Conservation (phyloP, 2,329 filamentous ascomycete genomes). For the Esteya vermicola region DNA sequence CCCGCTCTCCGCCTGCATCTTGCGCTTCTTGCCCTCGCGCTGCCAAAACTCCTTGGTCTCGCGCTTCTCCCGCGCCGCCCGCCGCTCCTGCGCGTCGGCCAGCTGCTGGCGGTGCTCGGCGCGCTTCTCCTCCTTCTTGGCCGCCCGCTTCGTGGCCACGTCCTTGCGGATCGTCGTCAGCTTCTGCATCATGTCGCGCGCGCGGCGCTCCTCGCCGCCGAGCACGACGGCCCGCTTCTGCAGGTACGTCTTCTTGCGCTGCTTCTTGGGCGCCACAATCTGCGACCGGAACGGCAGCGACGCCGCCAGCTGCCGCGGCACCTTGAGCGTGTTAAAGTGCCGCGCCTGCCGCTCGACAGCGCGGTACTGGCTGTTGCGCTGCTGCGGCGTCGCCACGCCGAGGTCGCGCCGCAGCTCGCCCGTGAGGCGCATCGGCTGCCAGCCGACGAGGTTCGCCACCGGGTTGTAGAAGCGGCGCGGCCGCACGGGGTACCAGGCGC, state of each 20-base stretch:
- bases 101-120: slow-evolving; percentile 72
- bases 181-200: slow-evolving; percentile 82
- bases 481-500: slow-evolving; percentile 93
- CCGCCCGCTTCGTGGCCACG: slow-evolving; percentile 67
- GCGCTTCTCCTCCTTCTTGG: slow-evolving; percentile 79
- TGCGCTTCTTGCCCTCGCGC: slow-evolving; percentile 65
- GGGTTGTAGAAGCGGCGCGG: slow-evolving; percentile 96
- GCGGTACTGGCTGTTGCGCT: slow-evolving; percentile 77
- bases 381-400: slow-evolving; percentile 60
- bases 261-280: slow-evolving; percentile 66
- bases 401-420: slow-evolving; percentile 75
- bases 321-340: slow-evolving; percentile 65
- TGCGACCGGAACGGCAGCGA: slow-evolving; percentile 88
- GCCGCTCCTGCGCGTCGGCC: slow-evolving; percentile 70
- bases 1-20: slow-evolving; percentile 23
- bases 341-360: slow-evolving; percentile 49
- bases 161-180: slow-evolving; percentile 83
- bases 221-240: slow-evolving; percentile 93
- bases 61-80: slow-evolving; percentile 70
- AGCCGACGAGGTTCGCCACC: slow-evolving; percentile 83
- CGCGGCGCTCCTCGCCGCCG: slow-evolving; percentile 74
- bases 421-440: slow-evolving; percentile 88
- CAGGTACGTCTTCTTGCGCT: slow-evolving; percentile 73
- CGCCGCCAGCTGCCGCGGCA: slow-evolving; percentile 68
- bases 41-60: slow-evolving; percentile 90